A percentile compares a stretch with the other conserved stretches of the same genome.
These are phyloP conservation scores for Didymella keratinophila DNA, from an alignment of 2,329 filamentous ascomycete genomes.

Conservation along the genomic window DNA sequence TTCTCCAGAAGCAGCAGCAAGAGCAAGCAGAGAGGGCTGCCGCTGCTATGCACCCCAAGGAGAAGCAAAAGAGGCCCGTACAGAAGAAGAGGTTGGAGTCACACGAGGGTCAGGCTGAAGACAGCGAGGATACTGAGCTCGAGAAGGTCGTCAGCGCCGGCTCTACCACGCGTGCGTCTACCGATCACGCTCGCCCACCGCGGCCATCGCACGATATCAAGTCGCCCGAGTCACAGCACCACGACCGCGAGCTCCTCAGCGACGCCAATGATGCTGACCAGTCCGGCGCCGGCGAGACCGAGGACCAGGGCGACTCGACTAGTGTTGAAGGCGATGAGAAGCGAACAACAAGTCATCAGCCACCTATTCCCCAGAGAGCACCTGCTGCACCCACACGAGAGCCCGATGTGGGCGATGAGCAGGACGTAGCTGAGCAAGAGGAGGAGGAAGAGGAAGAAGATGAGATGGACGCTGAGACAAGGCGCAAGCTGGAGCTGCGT, in stretches of 20 bases:
- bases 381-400: slow-evolving; percentile 53
- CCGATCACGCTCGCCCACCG: slow-evolving; percentile 52
- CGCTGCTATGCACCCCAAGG: slow-evolving; percentile 77
- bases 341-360: slow-evolving; percentile 44
- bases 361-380: slow-evolving; percentile 29
- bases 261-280: slow-evolving; percentile 72
- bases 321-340: slow-evolving; percentile 80
- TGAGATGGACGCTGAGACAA: slow-evolving; percentile 85
- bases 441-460: slow-evolving; percentile 77
- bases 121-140: slow-evolving; percentile 48
- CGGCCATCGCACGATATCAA: slow-evolving; percentile 50
- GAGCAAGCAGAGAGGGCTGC: slow-evolving; percentile 86
- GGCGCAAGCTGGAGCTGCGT: slow-evolving; percentile 84
- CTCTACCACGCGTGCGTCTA: slow-evolving; percentile 48
- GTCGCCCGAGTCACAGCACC: slow-evolving; percentile 50
- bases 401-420: slow-evolving; percentile 59
- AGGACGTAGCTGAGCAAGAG: slow-evolving; percentile 62
- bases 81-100: slow-evolving; percentile 69
- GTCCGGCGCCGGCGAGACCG: slow-evolving; percentile 68
- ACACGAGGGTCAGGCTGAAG: slow-evolving; percentile 41
- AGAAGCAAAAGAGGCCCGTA: slow-evolving; percentile 79
- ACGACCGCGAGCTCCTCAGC: slow-evolving; percentile 63
- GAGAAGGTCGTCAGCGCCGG: slow-evolving; percentile 49
- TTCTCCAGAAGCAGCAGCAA: slow-evolving; percentile 91
- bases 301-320: slow-evolving; percentile 69